Evolutionary conservation across 352 stramenopile genomes (phyloP), one percentile per base, ranked within the genome.

Genomic region (Pythium sukuiense): DNA sequence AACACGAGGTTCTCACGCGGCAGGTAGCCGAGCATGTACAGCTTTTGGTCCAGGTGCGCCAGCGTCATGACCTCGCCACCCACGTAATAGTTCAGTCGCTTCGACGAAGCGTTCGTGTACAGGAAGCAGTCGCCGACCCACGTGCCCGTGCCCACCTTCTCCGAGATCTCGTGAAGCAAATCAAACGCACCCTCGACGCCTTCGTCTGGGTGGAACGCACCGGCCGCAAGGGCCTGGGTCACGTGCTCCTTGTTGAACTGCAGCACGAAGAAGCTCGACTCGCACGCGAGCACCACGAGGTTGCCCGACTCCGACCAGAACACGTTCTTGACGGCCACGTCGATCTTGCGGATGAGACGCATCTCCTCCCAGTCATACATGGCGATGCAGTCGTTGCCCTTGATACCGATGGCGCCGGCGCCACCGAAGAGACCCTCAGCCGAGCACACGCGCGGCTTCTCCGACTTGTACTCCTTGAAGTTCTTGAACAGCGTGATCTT

Each of bases 61-160:
- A 99, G 79, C 37, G 96, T 99, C 85, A 99, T 98, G 50, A 99
- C 97, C 69, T 99, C 93, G n/a, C 97, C 97, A 46, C 97, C 97
- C n/a, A 99, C 97, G 72, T 98, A 99, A 81, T 99, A 99, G 74
- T 99, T 99, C 30, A 99, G 81, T 30, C 96, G 82, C 6, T 90
- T 89, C 33, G 77, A 78, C 41, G 86, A 48, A 13, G 39, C 88
- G 72, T 98, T 99, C 14, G 95, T 98, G 90, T 99, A 99, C 62
- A 99, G 82, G 79, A 99, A 99, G 82, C 97, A 99, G 73, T 99
- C 97, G 29, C 97, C 98, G n/a, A 99, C 96, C 98, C 97, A 99
- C 55, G 97, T 92, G 59, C 97, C 98, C 24, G 93, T 98, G 30
- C 89, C 88, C 45, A 99, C 95, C 55, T 85, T 97, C 65, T 99